A percentile compares a stretch with the other conserved stretches of the same genome.
Conservation (phyloP, 257 asterid genomes). For the Rubia yunnanensis region DNA sequence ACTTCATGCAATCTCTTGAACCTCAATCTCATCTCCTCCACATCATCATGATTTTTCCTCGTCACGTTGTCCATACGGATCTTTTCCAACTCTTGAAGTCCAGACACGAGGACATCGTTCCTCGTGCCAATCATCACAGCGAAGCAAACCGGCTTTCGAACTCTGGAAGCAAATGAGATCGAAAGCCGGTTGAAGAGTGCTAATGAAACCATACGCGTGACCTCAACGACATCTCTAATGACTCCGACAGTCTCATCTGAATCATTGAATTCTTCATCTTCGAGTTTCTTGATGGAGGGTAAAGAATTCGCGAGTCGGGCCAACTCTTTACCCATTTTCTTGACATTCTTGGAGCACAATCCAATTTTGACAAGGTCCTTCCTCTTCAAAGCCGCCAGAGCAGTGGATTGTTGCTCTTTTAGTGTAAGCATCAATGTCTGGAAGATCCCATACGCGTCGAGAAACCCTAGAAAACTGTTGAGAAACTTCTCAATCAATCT, state of each 20-base stretch:
- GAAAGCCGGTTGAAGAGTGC: conserved; percentile 46
- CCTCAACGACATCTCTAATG: conserved; percentile 44
- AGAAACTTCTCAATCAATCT: conserved; percentile 56
- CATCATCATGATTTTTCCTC: conserved; percentile 42
- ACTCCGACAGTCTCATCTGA: conserved; percentile 29
- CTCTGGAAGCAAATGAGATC: conserved; percentile 34
- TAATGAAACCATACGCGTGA: conserved; percentile 38
- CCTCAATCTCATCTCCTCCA: conserved; percentile 24
- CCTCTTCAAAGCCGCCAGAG: conserved; percentile 50
- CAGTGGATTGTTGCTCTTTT: conserved; percentile 51
- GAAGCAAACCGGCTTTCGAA: conserved; percentile 31
- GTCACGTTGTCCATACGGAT: conserved; percentile 27
- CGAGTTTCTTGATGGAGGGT: neutral
- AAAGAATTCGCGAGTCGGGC: conserved; percentile 26
- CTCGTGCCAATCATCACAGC: conserved; percentile 22
- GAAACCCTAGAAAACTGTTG: conserved; percentile 57
- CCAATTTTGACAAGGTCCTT: conserved; percentile 34
- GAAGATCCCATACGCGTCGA: conserved; percentile 63
- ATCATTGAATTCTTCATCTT: conserved; percentile 24
- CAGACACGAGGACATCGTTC: neutral
- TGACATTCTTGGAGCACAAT: conserved; percentile 28
- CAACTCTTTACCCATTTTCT: conserved; percentile 50
- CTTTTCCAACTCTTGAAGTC: conserved; percentile 35
- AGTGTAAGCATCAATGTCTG: conserved; percentile 45
- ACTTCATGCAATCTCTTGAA: conserved; percentile 45